phyloP scores from a whole-genome alignment of 352 stramenopile genomes.

The Blastocystis sp. region DNA sequence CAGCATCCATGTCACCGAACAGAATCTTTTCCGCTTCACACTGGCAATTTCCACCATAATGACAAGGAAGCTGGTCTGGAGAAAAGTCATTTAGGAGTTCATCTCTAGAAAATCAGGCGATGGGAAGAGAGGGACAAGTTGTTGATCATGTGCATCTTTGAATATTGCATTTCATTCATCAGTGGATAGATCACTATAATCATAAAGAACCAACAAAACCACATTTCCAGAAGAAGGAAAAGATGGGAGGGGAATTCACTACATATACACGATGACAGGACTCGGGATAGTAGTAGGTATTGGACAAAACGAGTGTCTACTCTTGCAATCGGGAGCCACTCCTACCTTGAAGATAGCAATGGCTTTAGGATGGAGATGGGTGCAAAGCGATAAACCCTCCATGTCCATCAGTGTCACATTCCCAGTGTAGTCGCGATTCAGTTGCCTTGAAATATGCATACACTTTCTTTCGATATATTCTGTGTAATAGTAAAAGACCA shows the following conservation, averaged over 20 bases:
- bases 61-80: background rate
- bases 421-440: background rate
- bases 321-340: background rate
- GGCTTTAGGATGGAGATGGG: background rate
- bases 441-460: background rate
- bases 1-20: background rate
- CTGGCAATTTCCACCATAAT: background rate
- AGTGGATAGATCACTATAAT: background rate
- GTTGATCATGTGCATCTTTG: background rate
- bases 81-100: background rate
- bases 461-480: background rate
- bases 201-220: background rate
- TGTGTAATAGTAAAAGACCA: conserved; percentile 21
- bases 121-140: background rate
- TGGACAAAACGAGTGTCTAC: background rate
- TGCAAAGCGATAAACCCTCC: background rate
- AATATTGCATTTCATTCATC: conserved; percentile 9
- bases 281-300: conserved; percentile 16
- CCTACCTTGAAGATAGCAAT: background rate
- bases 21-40: background rate
- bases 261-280: background rate
- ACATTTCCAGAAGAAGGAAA: conserved; percentile 17
- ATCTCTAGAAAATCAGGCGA: background rate
- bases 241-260: conserved; percentile 21
- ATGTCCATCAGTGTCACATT: conserved; percentile 41